Percentiles rank a stretch among this genome's conserved stretches.
Evolutionary conservation across 768 basidiomycete species (phyloP).

Genomic region (Lactarius deliciosus): DNA sequence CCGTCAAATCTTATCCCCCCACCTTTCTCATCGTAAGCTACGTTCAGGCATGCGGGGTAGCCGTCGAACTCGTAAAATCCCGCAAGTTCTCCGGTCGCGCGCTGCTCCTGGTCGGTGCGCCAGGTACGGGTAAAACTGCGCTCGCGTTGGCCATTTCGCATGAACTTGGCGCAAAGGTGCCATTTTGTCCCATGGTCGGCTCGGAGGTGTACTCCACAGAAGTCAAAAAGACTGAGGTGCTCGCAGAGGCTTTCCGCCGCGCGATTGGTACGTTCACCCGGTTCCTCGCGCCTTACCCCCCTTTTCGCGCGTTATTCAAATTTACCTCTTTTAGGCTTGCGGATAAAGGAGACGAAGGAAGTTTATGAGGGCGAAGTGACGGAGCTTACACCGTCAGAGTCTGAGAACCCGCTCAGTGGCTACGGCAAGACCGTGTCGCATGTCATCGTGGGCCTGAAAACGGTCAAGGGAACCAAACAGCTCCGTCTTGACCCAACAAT

Average conservation of each 20-base stretch:
- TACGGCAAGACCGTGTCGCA: slow-evolving; percentile 99
- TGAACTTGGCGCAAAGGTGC: slow-evolving; percentile 91
- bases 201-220: slow-evolving; percentile 95
- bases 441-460: slow-evolving; percentile 94
- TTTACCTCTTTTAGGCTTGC: slow-evolving; percentile 58
- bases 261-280: slow-evolving; percentile 76
- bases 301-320: slow-evolving; percentile 2
- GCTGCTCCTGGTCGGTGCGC: slow-evolving; percentile 88
- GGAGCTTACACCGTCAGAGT: slow-evolving; percentile 92
- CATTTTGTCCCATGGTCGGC: slow-evolving; percentile 99
- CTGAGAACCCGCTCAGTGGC: slow-evolving; percentile 95
- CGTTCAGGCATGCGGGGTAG: slow-evolving; percentile 82
- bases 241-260: slow-evolving; percentile 90
- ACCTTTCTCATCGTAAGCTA: background rate
- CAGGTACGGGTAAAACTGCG: slow-evolving; percentile 98
- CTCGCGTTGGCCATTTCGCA: slow-evolving; percentile 94
- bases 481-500: slow-evolving; percentile 91
- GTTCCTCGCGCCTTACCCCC: background rate
- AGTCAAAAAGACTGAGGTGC: slow-evolving; percentile 98
- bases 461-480: slow-evolving; percentile 83
- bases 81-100: slow-evolving; percentile 94
- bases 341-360: slow-evolving; percentile 99
- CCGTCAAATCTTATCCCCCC: background rate
- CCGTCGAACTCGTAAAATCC: slow-evolving; percentile 86
- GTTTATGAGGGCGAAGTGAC: slow-evolving; percentile 99